Conservation (phyloP, 1,139 yeast species). For the Taiozyma sp. region DNA sequence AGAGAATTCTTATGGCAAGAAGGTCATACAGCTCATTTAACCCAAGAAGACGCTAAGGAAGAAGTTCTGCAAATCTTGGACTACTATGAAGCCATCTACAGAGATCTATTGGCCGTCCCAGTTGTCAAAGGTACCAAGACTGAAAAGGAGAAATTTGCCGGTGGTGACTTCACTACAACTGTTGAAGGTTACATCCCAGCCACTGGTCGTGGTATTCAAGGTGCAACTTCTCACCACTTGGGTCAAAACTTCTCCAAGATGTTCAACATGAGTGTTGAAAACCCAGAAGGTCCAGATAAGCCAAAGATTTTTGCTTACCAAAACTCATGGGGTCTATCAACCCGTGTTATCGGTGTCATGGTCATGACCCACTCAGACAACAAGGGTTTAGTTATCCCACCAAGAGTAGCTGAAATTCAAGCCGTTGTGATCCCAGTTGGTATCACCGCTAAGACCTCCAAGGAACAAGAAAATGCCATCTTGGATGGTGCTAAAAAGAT, state of each 20-base stretch:
- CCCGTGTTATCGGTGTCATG: conserved; percentile 99
- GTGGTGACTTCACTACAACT: conserved; percentile 94
- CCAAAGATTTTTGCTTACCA: conserved; percentile 89
- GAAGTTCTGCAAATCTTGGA: conserved; percentile 89
- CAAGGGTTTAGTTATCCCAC: conserved; percentile 97
- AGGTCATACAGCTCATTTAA: conserved; percentile 97
- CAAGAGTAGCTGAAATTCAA: conserved; percentile 91
- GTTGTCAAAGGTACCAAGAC: conserved; percentile 94
- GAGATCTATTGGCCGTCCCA: conserved; percentile 94
- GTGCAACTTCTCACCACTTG: conserved; percentile 96
- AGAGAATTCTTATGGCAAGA: conserved; percentile 99
- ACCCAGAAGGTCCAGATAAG: conserved; percentile 85
- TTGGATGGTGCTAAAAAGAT: conserved; percentile 65
- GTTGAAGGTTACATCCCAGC: conserved; percentile 97
- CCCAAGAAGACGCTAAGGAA: conserved; percentile 68
- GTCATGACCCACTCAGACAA: conserved; percentile 98
- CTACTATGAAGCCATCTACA: conserved; percentile 79
- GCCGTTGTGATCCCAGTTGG: conserved; percentile 95
- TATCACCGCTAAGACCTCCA: conserved; percentile 78
- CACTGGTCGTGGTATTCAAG: conserved; percentile 99
- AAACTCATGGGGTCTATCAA: conserved; percentile 99
- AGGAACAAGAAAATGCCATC: conserved; percentile 67
- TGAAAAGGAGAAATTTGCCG: conserved; percentile 97
- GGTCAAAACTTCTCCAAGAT: conserved; percentile 98
- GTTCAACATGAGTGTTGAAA: conserved; percentile 94